Evolutionary conservation across 768 basidiomycete genomes (phyloP), one percentile per base, ranked within the genome.

Genomic region (Leccinum fibrillosum): DNA sequence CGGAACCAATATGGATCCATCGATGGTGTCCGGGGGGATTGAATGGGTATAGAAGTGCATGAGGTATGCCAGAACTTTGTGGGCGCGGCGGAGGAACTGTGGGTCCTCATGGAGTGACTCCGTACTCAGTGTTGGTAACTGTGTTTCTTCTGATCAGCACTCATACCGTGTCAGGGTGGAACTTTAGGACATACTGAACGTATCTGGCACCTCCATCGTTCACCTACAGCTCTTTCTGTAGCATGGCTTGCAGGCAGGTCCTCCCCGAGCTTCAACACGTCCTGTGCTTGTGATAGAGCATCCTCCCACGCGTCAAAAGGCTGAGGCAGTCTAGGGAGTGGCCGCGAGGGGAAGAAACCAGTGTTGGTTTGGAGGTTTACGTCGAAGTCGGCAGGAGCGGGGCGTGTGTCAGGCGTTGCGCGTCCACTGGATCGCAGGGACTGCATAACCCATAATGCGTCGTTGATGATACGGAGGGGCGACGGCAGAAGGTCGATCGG

Each of bases 31-130:
- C 5, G 74, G 72, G 8, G 86, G 86, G 39, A 83, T 80, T 1
- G 91, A 91, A 74, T 98, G 95, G 25, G 87, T 86, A 74, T 94
- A 99, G 71, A 92, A 92, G 75, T 93, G 90, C 48, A 90, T 79
- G 49, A 98, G 82, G 81, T 90, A 97, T 7, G 94, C 84, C 35
- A 98, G 81, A 50, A 97, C 90, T 69, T 89, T 79, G 75, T 98
- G 94, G 2, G 93, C 94, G 49, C 94, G 85, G 61, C 94, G 88
- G 15, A 92, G 79, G 51, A 79, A 72, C 30, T 86, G 84, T 30
- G 84, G 71, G 62, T 90, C 82, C 44, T 68, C 64, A 25, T 78
- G 73, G 30, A 95, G 77, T 12, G 69, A 64, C 30, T 77, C 73
- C 11, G 82, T 84, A 53, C 82, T 79, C 13, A 96, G 77, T 42